A percentile compares a stretch with the other conserved stretches of the same genome.
Evolutionary conservation across 495 filamentous ascomycete species (phyloP).

Genomic region (Hypoxylon crocopeplum): DNA sequence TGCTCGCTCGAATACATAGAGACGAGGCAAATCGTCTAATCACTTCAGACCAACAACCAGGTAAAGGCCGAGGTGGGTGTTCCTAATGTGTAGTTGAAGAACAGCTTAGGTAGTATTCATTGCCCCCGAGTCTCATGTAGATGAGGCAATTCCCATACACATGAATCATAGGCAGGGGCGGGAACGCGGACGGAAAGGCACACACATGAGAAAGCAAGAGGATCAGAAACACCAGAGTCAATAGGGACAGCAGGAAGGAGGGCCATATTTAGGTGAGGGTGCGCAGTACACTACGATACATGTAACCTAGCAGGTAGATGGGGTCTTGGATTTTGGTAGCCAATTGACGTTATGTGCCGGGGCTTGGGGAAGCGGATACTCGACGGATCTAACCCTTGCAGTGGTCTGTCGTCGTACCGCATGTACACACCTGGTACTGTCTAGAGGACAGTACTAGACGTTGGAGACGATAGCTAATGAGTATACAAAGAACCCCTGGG

Average conservation of each 20-base stretch:
- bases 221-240: slow-evolving; percentile 21
- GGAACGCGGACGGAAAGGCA: slow-evolving; percentile 16
- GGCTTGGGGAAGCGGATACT: slow-evolving; percentile 35
- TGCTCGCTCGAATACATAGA: slow-evolving; percentile 7
- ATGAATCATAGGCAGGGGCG: slow-evolving; percentile 24
- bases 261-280: slow-evolving; percentile 31
- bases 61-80: slow-evolving; percentile 1
- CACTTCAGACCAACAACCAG: slow-evolving; percentile 8
- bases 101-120: slow-evolving; percentile 33
- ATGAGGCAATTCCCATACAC: slow-evolving; percentile 38
- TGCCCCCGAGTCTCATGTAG: slow-evolving; percentile 23
- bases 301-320: slow-evolving; percentile 26
- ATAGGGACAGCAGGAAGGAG: slow-evolving; percentile 21
- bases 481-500: slow-evolving; percentile 13
- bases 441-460: background rate
- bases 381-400: slow-evolving; percentile 10
- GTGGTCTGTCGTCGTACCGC: slow-evolving; percentile 6
- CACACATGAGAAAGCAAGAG: slow-evolving; percentile 21
- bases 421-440: slow-evolving; percentile 1
- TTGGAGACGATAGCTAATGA: background rate
- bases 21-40: slow-evolving; percentile 17
- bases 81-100: slow-evolving; percentile 13
- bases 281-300: slow-evolving; percentile 20
- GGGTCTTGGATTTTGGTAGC: slow-evolving; percentile 23
- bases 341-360: slow-evolving; percentile 31